Base-by-base conservation (phyloP, 1,284 basidiomycete species). In the Malassezia dermatis region DNA sequence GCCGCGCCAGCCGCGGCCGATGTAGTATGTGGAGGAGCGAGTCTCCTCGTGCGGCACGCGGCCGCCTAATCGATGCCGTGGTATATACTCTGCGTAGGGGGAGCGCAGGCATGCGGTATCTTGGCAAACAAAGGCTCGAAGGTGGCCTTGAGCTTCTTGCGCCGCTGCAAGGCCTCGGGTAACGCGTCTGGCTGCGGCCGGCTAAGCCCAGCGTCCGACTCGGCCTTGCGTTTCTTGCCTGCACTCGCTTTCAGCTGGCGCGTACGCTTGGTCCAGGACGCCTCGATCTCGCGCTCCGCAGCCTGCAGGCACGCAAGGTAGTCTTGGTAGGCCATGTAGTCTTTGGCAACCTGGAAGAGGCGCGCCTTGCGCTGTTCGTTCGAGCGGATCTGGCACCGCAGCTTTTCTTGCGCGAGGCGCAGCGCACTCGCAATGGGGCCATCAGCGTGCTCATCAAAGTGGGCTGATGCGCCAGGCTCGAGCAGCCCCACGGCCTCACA, bases 371-470 rank as follows among this genome's bases (percentile, higher is more conserved):
- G 85, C 11, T 82, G 81, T 66, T 88, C 88, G 78, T 96, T 96
- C 56, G 83, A 80, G 8, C 83, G 80, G 1, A 86, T 79, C 51
- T 94, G 86, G 6, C 78, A 78, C 5, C 84, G 82, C 3, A 96
- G 80, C 62, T 87, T 82, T n/a, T 80, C 78, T 74, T 96, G 91
- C 27, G 88, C 87, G 56, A 87, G 84, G 1, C 93, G 85, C 2
- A 96, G 81, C 1, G 89, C 86, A 2, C 86, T 84, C 2, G 89
- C 86, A 56, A 96, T 87, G 47, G 91, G 89, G 75, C 96, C 91
- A 68, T 95, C 91, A 12, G 54, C 57, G 1, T 32, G 51, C 40
- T 89, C 85, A 48, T 84, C 45, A 30, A 43, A 51, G 21, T 21
- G 58, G 21, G 21, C 35, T 35, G 35, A 30, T 21, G 49, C 35